Evolutionary conservation across 768 basidiomycete species (phyloP).

Genomic region (Hirschioporus abietinus): DNA sequence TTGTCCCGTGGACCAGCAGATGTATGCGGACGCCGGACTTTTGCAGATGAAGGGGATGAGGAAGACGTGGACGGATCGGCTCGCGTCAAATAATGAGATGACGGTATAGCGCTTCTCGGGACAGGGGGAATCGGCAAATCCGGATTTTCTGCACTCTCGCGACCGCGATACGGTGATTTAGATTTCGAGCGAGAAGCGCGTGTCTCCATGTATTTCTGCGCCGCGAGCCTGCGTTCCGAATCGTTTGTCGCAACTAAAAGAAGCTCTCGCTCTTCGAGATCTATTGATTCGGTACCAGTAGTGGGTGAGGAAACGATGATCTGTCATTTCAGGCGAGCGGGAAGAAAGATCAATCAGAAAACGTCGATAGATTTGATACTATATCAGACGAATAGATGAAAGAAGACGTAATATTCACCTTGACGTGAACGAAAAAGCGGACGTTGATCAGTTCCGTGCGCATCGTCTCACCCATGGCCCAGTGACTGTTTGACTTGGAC

Average conservation of each 20-base stretch:
- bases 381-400: slow-evolving; percentile 15
- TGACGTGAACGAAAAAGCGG: slow-evolving; percentile 65
- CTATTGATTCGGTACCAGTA: slow-evolving; percentile 56
- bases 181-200: slow-evolving; percentile 43
- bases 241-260: slow-evolving; percentile 65
- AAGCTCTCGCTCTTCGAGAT: slow-evolving; percentile 65
- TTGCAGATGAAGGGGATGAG: slow-evolving; percentile 13
- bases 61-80: slow-evolving; percentile 8
- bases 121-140: slow-evolving; percentile 30
- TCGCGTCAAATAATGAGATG: neutral
- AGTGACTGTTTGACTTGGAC: slow-evolving; percentile 60
- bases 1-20: slow-evolving; percentile 68
- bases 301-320: slow-evolving; percentile 39
- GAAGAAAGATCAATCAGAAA: neutral
- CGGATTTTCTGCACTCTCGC: slow-evolving; percentile 22
- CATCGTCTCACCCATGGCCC: slow-evolving; percentile 78
- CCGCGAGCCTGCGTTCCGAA: slow-evolving; percentile 58
- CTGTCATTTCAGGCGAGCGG: neutral
- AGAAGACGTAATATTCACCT: slow-evolving; percentile 36
- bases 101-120: neutral
- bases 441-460: slow-evolving; percentile 58
- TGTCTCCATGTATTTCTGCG: slow-evolving; percentile 51
- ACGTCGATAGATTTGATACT: slow-evolving; percentile 32
- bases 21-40: slow-evolving; percentile 59
- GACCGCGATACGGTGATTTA: slow-evolving; percentile 48